Evolutionary conservation across 176 grass and related monocot species (phyloP).

Genomic region (Oryza nivara): DNA sequence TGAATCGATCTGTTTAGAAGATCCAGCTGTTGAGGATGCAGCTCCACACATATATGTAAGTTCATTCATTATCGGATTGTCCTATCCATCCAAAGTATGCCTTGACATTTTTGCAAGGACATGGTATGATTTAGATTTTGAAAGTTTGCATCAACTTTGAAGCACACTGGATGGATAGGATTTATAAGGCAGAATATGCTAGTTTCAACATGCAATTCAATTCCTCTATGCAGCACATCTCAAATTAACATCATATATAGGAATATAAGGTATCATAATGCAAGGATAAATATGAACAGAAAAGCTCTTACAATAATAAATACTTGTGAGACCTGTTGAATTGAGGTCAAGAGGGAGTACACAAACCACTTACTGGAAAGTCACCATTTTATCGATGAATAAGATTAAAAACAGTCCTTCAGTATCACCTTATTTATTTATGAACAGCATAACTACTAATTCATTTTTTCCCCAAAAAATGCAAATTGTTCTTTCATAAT

Average conservation of each 20-base stretch:
- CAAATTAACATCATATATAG: constrained; percentile 3
- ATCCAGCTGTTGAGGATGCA: background rate
- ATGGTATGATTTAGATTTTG: background rate
- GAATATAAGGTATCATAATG: background rate
- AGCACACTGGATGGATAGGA: background rate
- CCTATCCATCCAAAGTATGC: background rate
- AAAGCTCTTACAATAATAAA: background rate
- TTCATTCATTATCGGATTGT: background rate
- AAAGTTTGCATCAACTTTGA: background rate
- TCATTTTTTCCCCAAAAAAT: background rate
- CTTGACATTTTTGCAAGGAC: background rate
- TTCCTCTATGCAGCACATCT: background rate
- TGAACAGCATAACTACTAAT: constrained; percentile 9
- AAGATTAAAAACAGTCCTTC: background rate
- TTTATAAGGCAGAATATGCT: constrained; percentile 12
- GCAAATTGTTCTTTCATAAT: constrained; percentile 12
- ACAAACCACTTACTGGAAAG: constrained; percentile 13
- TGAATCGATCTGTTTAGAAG: background rate
- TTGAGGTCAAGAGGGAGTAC: constrained; percentile 28
- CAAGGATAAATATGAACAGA: background rate
- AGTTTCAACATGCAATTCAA: constrained; percentile 14
- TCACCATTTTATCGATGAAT: constrained; percentile 12
- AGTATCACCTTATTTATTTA: constrained; percentile 1
- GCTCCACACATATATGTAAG: background rate
- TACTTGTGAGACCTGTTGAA: constrained; percentile 13